These are phyloP conservation scores for Nidularia sp. DNA, from an alignment of 768 basidiomycete species.

Conservation along the genomic window DNA sequence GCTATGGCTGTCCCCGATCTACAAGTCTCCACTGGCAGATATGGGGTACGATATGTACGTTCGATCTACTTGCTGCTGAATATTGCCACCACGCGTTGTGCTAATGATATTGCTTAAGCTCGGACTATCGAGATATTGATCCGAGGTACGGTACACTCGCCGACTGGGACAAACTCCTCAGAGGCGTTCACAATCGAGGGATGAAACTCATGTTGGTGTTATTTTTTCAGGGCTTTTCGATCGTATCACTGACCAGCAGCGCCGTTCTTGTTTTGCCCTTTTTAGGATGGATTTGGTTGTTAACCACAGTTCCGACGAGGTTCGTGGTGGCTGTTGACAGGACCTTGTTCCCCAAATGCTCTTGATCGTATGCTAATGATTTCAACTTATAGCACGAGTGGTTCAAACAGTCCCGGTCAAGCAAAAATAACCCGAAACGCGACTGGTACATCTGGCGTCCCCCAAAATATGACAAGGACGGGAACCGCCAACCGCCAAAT, in stretches of 20 bases:
- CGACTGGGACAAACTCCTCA: slow-evolving; percentile 54
- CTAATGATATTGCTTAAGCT: slow-evolving; percentile 25
- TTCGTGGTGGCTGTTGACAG: slow-evolving; percentile 8
- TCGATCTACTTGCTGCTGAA: not conserved
- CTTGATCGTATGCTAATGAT: not conserved
- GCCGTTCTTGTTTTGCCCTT: too few species aligned
- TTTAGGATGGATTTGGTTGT: slow-evolving; percentile 73
- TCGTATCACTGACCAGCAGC: not conserved
- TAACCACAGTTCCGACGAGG: slow-evolving; percentile 71
- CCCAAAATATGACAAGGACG: slow-evolving; percentile 45
- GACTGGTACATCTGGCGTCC: slow-evolving; percentile 80
- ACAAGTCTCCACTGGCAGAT: slow-evolving; percentile 61
- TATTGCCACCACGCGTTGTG: not conserved
- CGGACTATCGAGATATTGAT: slow-evolving; percentile 64
- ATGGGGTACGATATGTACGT: slow-evolving; percentile 73
- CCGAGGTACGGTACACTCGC: slow-evolving; percentile 59
- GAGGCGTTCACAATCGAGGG: slow-evolving; percentile 52
- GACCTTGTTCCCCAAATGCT: not conserved
- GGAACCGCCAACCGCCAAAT: slow-evolving; percentile 59
- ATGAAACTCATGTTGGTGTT: slow-evolving; percentile 62
- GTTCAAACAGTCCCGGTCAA: slow-evolving; percentile 56
- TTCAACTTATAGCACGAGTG: slow-evolving; percentile 51
- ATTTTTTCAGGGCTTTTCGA: not conserved
- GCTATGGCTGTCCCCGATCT: slow-evolving; percentile 72
- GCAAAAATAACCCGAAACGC: slow-evolving; percentile 53